Conservation (phyloP, 176 grass and related monocot species). For the Poa annua region DNA sequence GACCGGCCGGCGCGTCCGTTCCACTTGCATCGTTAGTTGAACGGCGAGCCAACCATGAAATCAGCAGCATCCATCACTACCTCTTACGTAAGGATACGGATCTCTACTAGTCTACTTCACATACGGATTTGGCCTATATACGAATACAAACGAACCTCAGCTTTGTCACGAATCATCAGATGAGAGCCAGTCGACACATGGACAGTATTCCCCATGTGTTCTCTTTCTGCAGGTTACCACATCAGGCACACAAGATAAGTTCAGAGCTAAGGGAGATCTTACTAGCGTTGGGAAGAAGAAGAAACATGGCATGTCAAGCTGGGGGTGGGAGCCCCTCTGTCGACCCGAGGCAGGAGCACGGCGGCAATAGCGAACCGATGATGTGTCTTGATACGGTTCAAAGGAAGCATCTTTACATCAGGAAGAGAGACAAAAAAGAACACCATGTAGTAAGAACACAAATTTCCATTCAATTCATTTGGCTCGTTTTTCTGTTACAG, state of each 20-base stretch:
- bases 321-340: not conserved
- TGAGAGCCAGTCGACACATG: constrained; percentile 6
- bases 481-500: constrained; percentile 23
- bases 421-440: not conserved
- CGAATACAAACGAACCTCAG: not conserved
- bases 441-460: not conserved
- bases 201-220: not conserved
- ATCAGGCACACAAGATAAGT: not conserved
- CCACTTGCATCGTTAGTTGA: too few relatives aligned
- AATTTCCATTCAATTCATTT: not conserved
- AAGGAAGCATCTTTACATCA: not conserved
- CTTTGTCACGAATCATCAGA: not conserved
- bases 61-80: not conserved
- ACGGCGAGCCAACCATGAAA: not conserved
- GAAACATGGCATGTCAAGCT: not conserved
- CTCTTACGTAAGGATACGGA: too few relatives aligned
- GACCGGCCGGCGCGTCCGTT: too few relatives aligned
- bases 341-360: not conserved
- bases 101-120: too few relatives aligned
- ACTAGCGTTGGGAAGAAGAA: not conserved
- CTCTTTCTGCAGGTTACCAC: not conserved
- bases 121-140: not conserved
- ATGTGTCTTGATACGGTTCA: not conserved
- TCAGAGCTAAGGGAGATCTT: not conserved
- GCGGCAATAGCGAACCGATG: not conserved